These are phyloP conservation scores for Croton laevigatus DNA, from an alignment of 441 rosid genomes.

Conservation along the genomic window DNA sequence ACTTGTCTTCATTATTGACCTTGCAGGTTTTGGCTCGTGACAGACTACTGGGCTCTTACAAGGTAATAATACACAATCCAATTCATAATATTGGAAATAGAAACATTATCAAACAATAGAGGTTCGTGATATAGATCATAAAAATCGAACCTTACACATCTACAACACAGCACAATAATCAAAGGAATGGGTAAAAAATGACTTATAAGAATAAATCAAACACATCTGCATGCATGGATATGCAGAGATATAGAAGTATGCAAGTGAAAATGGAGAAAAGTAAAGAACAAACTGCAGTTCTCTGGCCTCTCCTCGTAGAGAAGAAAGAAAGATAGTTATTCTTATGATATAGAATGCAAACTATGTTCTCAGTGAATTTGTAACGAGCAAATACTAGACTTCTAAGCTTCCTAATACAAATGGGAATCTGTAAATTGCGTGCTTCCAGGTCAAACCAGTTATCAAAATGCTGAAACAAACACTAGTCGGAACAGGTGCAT, in stretches of 20 bases:
- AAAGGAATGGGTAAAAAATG: neutral
- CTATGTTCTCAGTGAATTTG: neutral
- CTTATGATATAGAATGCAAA: neutral
- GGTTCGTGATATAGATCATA: neutral
- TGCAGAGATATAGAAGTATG: neutral
- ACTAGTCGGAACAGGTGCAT: slow-evolving; percentile 72
- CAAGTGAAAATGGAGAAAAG: neutral
- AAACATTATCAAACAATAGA: too few relatives aligned
- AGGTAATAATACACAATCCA: slow-evolving; percentile 43
- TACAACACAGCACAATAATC: neutral
- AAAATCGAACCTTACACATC: neutral
- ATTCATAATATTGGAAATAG: neutral
- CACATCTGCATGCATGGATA: neutral
- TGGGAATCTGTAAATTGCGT: slow-evolving; percentile 15
- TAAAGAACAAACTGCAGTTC: neutral
- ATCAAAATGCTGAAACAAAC: slow-evolving; percentile 84
- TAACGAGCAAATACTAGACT: neutral
- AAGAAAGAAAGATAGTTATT: neutral
- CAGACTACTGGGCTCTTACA: slow-evolving; percentile 83
- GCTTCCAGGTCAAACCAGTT: slow-evolving; percentile 77
- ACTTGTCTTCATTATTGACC: slow-evolving; percentile 8
- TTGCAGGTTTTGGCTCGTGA: slow-evolving; percentile 90
- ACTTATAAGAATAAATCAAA: neutral
- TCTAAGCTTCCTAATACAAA: neutral
- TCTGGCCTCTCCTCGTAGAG: neutral